Evolutionary conservation across 2,329 filamentous ascomycete genomes (phyloP).

Genomic region (Exophiala sideris): DNA sequence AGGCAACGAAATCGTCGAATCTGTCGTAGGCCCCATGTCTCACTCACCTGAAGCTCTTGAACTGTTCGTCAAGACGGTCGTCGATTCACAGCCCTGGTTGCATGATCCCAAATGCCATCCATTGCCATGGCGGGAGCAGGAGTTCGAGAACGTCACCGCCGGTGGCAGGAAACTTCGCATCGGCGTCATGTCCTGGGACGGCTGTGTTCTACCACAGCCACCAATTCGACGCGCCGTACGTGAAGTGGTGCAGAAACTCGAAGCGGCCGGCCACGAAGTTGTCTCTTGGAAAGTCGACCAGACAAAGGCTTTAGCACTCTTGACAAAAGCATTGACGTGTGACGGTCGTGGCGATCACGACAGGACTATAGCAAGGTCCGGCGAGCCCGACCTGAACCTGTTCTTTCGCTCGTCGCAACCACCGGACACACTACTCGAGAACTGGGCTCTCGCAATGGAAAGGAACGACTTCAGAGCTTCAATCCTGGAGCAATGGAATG

Average conservation of each 20-base stretch:
- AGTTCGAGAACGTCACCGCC: conserved; percentile 14
- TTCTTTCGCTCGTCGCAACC: neutral
- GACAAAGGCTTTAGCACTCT: neutral
- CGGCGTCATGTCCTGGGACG: conserved; percentile 52
- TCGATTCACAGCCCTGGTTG: conserved; percentile 49
- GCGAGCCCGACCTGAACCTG: neutral
- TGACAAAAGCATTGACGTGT: neutral
- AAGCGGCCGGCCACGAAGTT: conserved; percentile 11
- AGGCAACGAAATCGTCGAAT: conserved; percentile 35
- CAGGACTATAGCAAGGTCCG: neutral
- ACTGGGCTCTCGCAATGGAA: neutral
- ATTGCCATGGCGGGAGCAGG: conserved; percentile 45
- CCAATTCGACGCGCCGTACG: conserved; percentile 53
- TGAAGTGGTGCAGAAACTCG: conserved; percentile 43
- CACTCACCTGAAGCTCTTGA: conserved; percentile 49
- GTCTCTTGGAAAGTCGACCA: conserved; percentile 1
- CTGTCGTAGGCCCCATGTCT: conserved; percentile 53
- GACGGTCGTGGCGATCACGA: neutral
- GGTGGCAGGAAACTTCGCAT: conserved; percentile 44
- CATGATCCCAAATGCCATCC: conserved; percentile 40
- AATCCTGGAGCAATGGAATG: neutral
- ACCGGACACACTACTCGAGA: neutral
- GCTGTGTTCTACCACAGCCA: conserved; percentile 61
- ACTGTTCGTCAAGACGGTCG: conserved; percentile 40
- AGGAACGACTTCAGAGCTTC: neutral